A percentile compares a stretch with the other conserved stretches of the same genome.
phyloP scores from a whole-genome alignment of 805 yeast genomes.

The Kazachstania psychrophila region DNA sequence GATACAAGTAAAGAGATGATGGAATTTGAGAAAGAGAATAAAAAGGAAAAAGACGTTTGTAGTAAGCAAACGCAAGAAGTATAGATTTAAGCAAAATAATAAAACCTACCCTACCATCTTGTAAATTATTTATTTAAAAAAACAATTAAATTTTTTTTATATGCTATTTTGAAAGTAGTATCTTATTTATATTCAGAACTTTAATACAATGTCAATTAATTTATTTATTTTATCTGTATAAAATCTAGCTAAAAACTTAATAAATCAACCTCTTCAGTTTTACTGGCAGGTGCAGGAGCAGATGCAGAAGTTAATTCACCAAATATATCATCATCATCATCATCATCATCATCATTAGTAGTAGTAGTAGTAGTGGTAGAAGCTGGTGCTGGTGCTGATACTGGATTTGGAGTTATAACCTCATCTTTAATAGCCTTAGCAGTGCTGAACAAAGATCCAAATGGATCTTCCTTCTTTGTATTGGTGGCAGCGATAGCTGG shows the following conservation, averaged over 20 bases:
- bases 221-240: too few species aligned
- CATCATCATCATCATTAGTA: slow-evolving; percentile 4
- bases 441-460: slow-evolving; percentile 49
- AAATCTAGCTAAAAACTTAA: slow-evolving; percentile 28
- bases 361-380: not conserved
- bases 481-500: slow-evolving; percentile 31
- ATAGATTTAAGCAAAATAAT: not conserved
- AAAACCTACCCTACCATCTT: too few species aligned
- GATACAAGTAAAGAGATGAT: slow-evolving; percentile 20
- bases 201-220: too few species aligned
- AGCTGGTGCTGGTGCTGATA: not conserved
- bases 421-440: slow-evolving; percentile 3
- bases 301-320: slow-evolving; percentile 26
- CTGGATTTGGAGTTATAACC: slow-evolving; percentile 4
- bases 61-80: not conserved
- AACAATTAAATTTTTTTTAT: too few species aligned
- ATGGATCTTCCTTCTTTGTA: slow-evolving; percentile 50
- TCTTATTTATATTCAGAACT: too few species aligned
- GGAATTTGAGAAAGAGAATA: not conserved
- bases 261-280: slow-evolving; percentile 23
- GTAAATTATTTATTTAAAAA: too few species aligned
- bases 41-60: not conserved
- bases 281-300: slow-evolving; percentile 5
- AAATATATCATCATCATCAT: slow-evolving; percentile 28
- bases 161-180: too few species aligned